These are phyloP conservation scores for Fusarium sp. DNA, from an alignment of 2,329 filamentous ascomycete species.

Conservation along the genomic window DNA sequence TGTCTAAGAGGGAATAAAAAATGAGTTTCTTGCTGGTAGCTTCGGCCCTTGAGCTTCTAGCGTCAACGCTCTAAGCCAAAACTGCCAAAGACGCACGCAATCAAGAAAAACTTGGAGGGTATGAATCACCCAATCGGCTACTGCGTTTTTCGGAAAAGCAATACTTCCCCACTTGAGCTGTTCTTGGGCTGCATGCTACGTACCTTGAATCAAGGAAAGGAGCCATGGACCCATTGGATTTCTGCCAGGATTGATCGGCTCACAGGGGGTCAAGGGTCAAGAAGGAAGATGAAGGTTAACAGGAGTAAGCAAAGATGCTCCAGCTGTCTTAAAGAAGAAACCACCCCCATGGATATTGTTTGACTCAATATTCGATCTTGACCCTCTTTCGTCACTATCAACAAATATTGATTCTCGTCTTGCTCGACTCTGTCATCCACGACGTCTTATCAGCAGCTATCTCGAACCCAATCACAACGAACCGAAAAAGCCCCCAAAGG, in stretches of 20 bases:
- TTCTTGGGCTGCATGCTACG: conserved; percentile 12
- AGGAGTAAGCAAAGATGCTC: conserved; percentile 17
- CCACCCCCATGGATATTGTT: neutral
- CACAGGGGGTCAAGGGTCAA: conserved; percentile 26
- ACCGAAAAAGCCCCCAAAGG: neutral
- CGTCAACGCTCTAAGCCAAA: conserved; percentile 18
- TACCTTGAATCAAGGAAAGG: conserved; percentile 31
- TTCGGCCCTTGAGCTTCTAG: conserved; percentile 3
- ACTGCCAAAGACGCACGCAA: neutral
- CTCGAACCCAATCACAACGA: conserved; percentile 9
- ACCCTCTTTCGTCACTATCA: conserved; percentile 10
- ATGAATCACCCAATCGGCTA: conserved; percentile 29
- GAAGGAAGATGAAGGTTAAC: neutral
- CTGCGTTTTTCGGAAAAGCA: conserved; percentile 19
- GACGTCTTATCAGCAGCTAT: conserved; percentile 14
- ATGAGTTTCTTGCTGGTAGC: neutral
- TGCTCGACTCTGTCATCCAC: neutral
- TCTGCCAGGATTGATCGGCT: conserved; percentile 12
- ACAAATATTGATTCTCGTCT: neutral
- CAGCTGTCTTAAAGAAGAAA: conserved; percentile 15
- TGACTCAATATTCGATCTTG: conserved; percentile 1
- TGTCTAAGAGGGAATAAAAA: neutral
- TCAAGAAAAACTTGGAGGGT: conserved; percentile 14
- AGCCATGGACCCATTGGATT: conserved; percentile 1
- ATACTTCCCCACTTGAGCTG: conserved; percentile 25